phyloP scores from a whole-genome alignment of 257 asterid genomes.

The Ehretia macrophylla region DNA sequence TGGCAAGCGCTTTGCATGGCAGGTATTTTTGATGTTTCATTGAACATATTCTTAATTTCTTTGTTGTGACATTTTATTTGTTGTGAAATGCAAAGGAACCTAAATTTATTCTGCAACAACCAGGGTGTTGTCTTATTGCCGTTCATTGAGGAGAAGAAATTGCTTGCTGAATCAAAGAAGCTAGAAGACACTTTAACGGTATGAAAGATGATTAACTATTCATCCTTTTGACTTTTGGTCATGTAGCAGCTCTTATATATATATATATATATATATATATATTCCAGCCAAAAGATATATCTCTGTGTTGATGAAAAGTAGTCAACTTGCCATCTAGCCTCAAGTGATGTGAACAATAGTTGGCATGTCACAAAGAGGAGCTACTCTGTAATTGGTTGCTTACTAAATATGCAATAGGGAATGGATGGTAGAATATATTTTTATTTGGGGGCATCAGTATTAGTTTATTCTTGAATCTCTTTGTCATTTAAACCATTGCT shows the following conservation, averaged over 20 bases:
- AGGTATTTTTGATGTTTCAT: conserved; percentile 40
- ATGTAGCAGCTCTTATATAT: no score
- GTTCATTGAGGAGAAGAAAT: conserved; percentile 88
- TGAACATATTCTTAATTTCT: background rate
- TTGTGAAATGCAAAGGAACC: conserved; percentile 5
- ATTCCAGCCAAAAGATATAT: background rate
- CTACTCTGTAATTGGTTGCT: no score
- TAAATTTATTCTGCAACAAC: conserved; percentile 20
- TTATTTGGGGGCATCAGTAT: no score
- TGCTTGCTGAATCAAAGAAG: conserved; percentile 79
- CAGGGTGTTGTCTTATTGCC: conserved; percentile 94
- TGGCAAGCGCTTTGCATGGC: conserved; percentile 98
- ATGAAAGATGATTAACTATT: conserved; percentile 19
- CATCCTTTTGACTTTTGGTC: conserved; percentile 4
- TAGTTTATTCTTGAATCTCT: no score
- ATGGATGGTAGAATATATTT: no score
- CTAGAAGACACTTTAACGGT: conserved; percentile 90
- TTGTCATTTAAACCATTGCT: no score
- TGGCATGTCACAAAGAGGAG: no score
- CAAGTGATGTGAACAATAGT: no score
- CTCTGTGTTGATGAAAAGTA: background rate
- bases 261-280: background rate
- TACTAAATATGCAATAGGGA: no score
- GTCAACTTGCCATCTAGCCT: no score
- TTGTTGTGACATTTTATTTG: conserved; percentile 6